These are phyloP conservation scores for Grigorovia transvaalensis DNA, from an alignment of 805 yeast genomes.

Conservation along the genomic window DNA sequence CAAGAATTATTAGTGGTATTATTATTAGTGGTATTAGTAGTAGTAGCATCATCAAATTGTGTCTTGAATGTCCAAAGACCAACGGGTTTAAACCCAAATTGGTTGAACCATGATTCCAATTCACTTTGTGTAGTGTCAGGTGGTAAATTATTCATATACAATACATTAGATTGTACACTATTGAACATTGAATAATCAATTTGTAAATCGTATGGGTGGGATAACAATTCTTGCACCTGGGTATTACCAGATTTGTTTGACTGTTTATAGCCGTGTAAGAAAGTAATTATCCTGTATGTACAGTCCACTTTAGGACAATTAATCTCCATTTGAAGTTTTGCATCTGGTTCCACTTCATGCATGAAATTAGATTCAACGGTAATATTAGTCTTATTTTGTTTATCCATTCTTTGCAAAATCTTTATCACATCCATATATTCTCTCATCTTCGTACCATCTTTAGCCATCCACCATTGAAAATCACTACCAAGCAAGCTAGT, in stretches of 20 bases:
- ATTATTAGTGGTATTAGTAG: background rate
- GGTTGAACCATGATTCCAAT: conserved; percentile 83
- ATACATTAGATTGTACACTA: conserved; percentile 64
- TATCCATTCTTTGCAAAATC: background rate
- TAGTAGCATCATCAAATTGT: conserved; percentile 29
- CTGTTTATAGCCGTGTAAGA: background rate
- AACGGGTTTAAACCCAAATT: conserved; percentile 73
- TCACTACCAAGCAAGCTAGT: background rate
- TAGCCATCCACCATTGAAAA: background rate
- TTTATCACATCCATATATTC: background rate
- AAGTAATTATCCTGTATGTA: background rate
- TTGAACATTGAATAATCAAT: conserved; percentile 60
- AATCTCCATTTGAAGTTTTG: background rate
- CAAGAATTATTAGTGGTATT: conserved; percentile 10
- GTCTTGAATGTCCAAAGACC: conserved; percentile 81
- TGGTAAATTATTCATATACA: conserved; percentile 72
- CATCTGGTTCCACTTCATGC: background rate
- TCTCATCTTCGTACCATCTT: background rate
- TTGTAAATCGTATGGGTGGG: conserved; percentile 67
- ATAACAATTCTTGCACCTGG: conserved; percentile 38
- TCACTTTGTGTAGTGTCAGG: conserved; percentile 83
- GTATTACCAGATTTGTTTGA: background rate
- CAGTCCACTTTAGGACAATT: background rate
- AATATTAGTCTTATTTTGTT: background rate
- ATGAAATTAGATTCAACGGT: background rate